Evolutionary conservation across 2,329 filamentous ascomycete species (phyloP), one percentile per base, ranked within the genome.

Genomic region (Aureobasidium leucospermi): DNA sequence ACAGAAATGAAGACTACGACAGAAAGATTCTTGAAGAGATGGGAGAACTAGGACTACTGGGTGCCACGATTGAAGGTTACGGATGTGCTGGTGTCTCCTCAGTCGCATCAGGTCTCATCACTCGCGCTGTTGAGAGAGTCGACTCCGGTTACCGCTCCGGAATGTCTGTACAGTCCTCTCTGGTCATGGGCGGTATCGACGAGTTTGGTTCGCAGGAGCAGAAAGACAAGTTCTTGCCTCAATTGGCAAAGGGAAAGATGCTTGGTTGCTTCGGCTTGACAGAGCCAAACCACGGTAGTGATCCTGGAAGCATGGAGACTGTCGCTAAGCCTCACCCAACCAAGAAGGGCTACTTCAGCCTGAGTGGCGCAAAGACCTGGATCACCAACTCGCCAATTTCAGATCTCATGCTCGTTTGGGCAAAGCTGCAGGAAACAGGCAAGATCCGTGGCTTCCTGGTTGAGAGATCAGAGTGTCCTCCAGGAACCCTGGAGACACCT

Each of bases 361-460:
- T 96, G 38, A 90, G 86, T 47, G 91, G 91, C 1, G 78, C 88
- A 52, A 96, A 96, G 79, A 96, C 92, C 0, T 96, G 91, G 91
- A 96, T 96, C 71, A 96, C 91, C 13, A 96, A 96, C 74, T 93
- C 89, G 7, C 91, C 91, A 3, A 95, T 96, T 67, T 84, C 90
- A 1, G 90, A 96, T 67, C 81, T 96, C 2, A 75, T 95, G 56
- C 76, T 96, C 64, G 86, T 96, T 1, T 99, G 94, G 94, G 94
- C 93, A 1, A 96, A 96, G 78, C 76, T 96, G 49, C 85, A 94
- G 64, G 88, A 88, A 66, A 95, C 90, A 23, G 92, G 91, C 63
- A 96, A 96, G 80, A 97, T 99, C 65, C 84, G 89, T 49, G 94
- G 94, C 0, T 99, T 97, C 75, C 75, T 96, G 49, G 81, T 99